phyloP scores from a whole-genome alignment of 1,284 basidiomycete genomes.

The Trametes versicolor region DNA sequence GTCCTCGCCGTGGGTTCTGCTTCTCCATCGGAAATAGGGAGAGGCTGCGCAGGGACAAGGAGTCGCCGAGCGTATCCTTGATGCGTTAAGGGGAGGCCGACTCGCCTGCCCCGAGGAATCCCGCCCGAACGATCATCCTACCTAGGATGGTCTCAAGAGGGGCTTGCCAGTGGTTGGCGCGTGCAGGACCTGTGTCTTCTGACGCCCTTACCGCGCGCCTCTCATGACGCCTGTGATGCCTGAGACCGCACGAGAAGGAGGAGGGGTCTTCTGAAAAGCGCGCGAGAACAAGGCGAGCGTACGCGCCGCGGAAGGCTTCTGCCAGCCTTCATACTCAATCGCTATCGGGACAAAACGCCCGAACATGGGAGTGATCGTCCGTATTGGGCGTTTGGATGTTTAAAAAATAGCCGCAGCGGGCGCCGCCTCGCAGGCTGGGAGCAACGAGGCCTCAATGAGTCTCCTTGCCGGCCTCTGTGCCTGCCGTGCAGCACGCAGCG shows the following conservation, averaged over 20 bases:
- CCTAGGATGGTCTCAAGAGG: background rate
- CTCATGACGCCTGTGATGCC: constrained; percentile 9
- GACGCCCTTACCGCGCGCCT: background rate
- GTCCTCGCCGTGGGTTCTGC: constrained; percentile 11
- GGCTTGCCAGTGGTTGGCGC: background rate
- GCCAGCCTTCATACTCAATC: constrained; percentile 18
- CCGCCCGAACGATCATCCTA: constrained; percentile 2
- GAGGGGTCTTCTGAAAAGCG: constrained; percentile 6
- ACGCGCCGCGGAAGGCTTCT: constrained; percentile 11
- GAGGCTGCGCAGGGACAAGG: background rate
- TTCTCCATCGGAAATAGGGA: constrained; percentile 17
- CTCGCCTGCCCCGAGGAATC: background rate
- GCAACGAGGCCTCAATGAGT: background rate
- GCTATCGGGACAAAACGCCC: constrained; percentile 16
- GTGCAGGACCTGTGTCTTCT: background rate
- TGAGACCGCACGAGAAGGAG: constrained; percentile 8
- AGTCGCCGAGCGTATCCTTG: constrained; percentile 2
- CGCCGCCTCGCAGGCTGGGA: background rate
- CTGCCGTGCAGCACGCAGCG: background rate
- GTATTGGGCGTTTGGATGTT: constrained; percentile 10
- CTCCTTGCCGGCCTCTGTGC: constrained; percentile 6
- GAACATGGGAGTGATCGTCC: constrained; percentile 11
- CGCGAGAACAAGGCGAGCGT: constrained; percentile 17
- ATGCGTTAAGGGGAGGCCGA: constrained; percentile 9
- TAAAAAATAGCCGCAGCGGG: constrained; percentile 10